A percentile compares a stretch with the other conserved stretches of the same genome.
phyloP scores from a whole-genome alignment of 768 basidiomycete species.

The Mycena epipterygia region DNA sequence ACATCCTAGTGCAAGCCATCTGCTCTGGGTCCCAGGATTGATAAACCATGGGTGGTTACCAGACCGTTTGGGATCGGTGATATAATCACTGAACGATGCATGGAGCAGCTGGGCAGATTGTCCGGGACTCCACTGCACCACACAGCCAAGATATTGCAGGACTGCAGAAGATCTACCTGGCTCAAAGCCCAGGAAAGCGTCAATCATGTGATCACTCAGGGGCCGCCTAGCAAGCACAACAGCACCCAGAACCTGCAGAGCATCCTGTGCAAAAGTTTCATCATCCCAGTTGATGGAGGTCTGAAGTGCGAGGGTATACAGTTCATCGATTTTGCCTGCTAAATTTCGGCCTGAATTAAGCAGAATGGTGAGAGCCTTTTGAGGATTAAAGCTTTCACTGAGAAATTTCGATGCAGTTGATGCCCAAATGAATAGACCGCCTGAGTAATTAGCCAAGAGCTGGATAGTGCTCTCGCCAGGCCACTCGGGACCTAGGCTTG shows the following conservation, averaged over 20 bases:
- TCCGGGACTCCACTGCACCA: neutral
- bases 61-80: neutral
- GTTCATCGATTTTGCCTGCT: neutral
- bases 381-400: neutral
- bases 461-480: neutral
- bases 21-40: neutral
- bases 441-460: neutral
- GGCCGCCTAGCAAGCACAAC: neutral
- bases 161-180: neutral
- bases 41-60: neutral
- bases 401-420: neutral
- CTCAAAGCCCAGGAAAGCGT: neutral
- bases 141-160: neutral
- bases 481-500: neutral
- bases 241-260: neutral
- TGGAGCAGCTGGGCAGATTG: neutral
- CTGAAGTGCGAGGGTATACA: neutral
- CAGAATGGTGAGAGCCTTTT: neutral
- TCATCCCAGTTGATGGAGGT: neutral
- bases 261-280: neutral
- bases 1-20: neutral
- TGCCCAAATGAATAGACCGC: neutral
- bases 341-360: neutral
- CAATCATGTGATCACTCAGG: neutral
- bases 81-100: neutral